Base-by-base conservation (phyloP, 2,329 filamentous ascomycete species). In the Claviceps citrina region DNA sequence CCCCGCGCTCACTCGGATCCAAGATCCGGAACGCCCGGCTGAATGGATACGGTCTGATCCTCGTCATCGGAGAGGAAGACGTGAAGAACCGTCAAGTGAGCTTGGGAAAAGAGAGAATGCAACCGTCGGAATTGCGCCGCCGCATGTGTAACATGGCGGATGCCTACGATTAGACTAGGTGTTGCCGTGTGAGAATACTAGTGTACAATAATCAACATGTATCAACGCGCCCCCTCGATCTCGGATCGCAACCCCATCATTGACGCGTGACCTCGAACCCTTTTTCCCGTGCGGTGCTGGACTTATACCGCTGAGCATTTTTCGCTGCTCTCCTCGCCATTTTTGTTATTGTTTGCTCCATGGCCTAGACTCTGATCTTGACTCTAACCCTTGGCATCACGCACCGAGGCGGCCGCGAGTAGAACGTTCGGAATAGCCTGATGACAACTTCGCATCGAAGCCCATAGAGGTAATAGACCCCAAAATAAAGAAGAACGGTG, bases 11-110 rank as follows among this genome's bases (percentile, higher is more conserved):
- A 1, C 56, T 93, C 7, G 67, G 69, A 2, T 73, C 76, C 53
- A 93, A 91, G 58, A 69, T 85, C 18, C 68, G 70, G 25, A 75
- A 82, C 53, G 85, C 84, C n/a, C 78, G 73, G 47, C 55, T 60
- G 36, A 80, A 77, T 58, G 78, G 78, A 31, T 91, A 87, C 55
- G 76, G 81, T 39, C 65, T 83, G 41, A 75, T 91, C 39, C 68
- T 84, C 25, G 76, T 86, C 1, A 65, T 91, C 9, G 86, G 86
- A 1, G 65, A 74, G 24, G 68, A 68, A 41, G 76, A 87, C 48
- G 58, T 82, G 2, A 60, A 65, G n/a, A 66, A 64, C 12, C 65
- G 67, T 30, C 70, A 65, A n/a, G 64, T 86, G 25, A 71, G 49
- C 5, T 43, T 57, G 16, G 56, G 55, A 30, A 61, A 59, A 38